Conservation (phyloP, 2,329 filamentous ascomycete genomes). For the Fusarium sarcochroum region DNA sequence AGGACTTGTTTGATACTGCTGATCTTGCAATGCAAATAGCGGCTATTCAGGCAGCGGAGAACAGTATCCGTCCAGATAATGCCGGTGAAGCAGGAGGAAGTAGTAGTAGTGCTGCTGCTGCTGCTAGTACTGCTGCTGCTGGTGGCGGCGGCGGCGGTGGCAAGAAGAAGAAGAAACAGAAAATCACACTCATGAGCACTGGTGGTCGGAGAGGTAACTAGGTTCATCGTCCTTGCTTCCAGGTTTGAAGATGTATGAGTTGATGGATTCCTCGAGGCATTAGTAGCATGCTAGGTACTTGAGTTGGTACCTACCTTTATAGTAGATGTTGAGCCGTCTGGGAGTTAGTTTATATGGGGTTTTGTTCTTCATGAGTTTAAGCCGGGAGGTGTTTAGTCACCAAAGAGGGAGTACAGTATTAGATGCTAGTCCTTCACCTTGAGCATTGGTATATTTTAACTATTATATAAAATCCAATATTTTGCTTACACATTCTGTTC, state of each 20-base stretch:
- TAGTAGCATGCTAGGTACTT: conserved; percentile 10
- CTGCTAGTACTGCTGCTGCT: neutral
- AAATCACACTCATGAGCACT: conserved; percentile 80
- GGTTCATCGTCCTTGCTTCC: conserved; percentile 16
- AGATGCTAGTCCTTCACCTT: conserved; percentile 7
- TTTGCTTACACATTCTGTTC: too few species aligned
- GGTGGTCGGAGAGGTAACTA: conserved; percentile 65
- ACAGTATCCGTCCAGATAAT: conserved; percentile 36
- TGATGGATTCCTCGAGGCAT: neutral
- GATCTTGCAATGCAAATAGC: conserved; percentile 74
- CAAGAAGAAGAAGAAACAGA: conserved; percentile 80
- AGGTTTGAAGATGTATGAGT: conserved; percentile 3
- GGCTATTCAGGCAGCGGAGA: conserved; percentile 62
- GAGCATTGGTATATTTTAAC: neutral
- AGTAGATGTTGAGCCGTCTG: conserved; percentile 5
- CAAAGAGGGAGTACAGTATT: conserved; percentile 10
- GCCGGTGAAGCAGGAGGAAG: conserved; percentile 33
- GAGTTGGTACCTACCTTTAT: neutral
- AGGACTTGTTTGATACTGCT: conserved; percentile 76
- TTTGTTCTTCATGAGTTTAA: neutral
- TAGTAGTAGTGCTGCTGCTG: neutral
- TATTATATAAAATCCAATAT: neutral
- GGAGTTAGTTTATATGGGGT: conserved; percentile 1
- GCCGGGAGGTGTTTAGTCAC: neutral
- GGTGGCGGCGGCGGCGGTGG: conserved; percentile 55